Evolutionary conservation across 2,329 filamentous ascomycete genomes (phyloP).

Genomic region (Nannizzia gypsea): DNA sequence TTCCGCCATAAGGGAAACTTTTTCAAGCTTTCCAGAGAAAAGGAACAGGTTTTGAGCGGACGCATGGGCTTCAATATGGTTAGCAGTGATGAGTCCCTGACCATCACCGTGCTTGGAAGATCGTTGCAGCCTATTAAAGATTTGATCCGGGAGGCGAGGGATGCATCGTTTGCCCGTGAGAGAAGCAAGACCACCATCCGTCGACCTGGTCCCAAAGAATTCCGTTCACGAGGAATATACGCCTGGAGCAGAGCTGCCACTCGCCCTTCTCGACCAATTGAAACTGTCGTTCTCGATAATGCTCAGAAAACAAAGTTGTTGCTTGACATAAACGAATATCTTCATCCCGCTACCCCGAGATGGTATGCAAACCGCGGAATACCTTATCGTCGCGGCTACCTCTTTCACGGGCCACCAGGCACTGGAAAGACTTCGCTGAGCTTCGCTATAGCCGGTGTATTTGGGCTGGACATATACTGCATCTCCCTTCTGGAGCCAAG

Average conservation of each 20-base stretch:
- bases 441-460: conserved; percentile 54
- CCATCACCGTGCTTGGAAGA: conserved; percentile 38
- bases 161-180: conserved; percentile 33
- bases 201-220: conserved; percentile 34
- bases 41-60: conserved; percentile 19
- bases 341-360: conserved; percentile 6
- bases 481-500: conserved; percentile 50
- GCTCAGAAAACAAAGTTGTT: background rate
- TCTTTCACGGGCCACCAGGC: conserved; percentile 95
- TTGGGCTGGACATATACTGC: conserved; percentile 56
- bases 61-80: conserved; percentile 10
- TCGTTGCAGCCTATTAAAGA: conserved; percentile 39
- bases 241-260: conserved; percentile 15
- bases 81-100: conserved; percentile 32
- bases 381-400: conserved; percentile 64
- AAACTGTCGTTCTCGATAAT: conserved; percentile 60
- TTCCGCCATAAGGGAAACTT: conserved; percentile 35
- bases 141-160: conserved; percentile 35
- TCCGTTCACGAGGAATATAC: conserved; percentile 11
- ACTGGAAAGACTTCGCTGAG: conserved; percentile 92
- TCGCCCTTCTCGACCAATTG: conserved; percentile 48
- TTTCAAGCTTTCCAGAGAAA: conserved; percentile 32
- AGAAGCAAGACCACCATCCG: conserved; percentile 36
- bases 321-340: conserved; percentile 8
- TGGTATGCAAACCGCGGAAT: conserved; percentile 40